Evolutionary conservation across 2,329 filamentous ascomycete genomes (phyloP).

Genomic region (Sporothrix curviconia): DNA sequence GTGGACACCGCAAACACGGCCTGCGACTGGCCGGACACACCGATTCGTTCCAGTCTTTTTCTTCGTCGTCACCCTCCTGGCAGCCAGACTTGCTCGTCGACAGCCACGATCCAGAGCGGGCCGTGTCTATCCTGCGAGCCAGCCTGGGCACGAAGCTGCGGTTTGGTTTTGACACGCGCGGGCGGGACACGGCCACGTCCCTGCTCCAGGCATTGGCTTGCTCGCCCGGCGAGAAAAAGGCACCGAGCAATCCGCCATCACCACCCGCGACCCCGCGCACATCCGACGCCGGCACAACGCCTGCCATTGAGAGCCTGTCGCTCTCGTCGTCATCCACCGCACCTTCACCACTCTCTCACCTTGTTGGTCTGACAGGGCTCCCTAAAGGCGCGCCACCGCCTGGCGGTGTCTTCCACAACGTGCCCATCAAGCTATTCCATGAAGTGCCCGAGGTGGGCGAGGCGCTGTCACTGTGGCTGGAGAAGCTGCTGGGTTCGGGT

Average conservation of each 20-base stretch:
- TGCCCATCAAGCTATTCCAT: conserved; percentile 73
- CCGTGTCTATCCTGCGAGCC: conserved; percentile 55
- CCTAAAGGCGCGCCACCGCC: conserved; percentile 47
- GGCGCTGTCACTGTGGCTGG: conserved; percentile 59
- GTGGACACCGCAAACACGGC: conserved; percentile 64
- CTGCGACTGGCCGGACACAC: conserved; percentile 44
- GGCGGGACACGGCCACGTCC: conserved; percentile 54
- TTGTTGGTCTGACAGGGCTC: conserved; percentile 61
- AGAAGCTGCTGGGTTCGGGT: conserved; percentile 51
- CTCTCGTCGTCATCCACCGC: conserved; percentile 35
- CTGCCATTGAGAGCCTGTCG: conserved; percentile 24
- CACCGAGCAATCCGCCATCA: background rate
- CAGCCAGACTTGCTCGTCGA: conserved; percentile 61
- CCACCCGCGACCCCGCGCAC: background rate
- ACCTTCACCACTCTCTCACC: too few relatives aligned
- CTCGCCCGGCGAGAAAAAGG: background rate
- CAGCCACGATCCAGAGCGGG: conserved; percentile 58
- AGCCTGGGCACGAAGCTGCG: conserved; percentile 49
- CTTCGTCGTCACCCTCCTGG: too few relatives aligned
- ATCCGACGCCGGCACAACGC: too few relatives aligned
- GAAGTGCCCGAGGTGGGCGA: conserved; percentile 58
- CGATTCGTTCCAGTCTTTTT: conserved; percentile 24
- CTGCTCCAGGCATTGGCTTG: conserved; percentile 46
- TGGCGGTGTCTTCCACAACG: conserved; percentile 52
- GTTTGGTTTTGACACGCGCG: conserved; percentile 63